These are phyloP conservation scores for Skeletonema costatum DNA, from an alignment of 108 stramenopile species.

Conservation along the genomic window DNA sequence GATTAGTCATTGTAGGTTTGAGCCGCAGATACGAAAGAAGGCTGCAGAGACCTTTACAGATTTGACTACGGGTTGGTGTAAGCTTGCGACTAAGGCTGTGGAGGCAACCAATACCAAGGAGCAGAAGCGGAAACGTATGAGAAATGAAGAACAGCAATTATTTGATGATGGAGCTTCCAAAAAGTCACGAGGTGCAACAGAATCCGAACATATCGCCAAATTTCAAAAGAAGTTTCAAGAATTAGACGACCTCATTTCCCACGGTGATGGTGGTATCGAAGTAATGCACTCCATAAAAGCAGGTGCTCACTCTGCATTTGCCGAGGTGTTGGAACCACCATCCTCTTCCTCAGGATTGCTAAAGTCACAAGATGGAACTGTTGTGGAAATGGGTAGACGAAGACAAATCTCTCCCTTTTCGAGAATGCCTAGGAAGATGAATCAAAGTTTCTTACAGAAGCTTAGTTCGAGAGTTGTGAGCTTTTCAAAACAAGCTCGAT, in stretches of 20 bases:
- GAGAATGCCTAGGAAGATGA: not conserved
- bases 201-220: constrained; percentile 17
- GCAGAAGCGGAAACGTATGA: constrained; percentile 42
- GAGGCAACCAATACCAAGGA: constrained; percentile 49
- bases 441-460: not conserved
- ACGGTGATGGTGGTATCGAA: constrained; percentile 43
- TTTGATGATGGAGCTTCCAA: not conserved
- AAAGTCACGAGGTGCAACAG: not conserved
- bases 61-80: constrained; percentile 63
- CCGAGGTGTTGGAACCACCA: constrained; percentile 29
- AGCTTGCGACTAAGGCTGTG: constrained; percentile 69
- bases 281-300: constrained; percentile 29
- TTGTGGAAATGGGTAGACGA: not conserved
- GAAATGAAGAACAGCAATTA: not conserved
- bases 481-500: no score
- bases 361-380: not conserved
- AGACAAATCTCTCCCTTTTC: not conserved
- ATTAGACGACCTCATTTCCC: constrained; percentile 25
- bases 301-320: constrained; percentile 20
- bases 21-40: constrained; percentile 62
- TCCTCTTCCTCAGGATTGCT: not conserved
- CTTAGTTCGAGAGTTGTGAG: not conserved
- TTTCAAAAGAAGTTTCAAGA: constrained; percentile 38
- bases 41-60: constrained; percentile 63
- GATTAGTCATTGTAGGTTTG: constrained; percentile 64